These are phyloP conservation scores for Saccharomycopsis fibuligera DNA, from an alignment of 805 yeast species.

Conservation along the genomic window DNA sequence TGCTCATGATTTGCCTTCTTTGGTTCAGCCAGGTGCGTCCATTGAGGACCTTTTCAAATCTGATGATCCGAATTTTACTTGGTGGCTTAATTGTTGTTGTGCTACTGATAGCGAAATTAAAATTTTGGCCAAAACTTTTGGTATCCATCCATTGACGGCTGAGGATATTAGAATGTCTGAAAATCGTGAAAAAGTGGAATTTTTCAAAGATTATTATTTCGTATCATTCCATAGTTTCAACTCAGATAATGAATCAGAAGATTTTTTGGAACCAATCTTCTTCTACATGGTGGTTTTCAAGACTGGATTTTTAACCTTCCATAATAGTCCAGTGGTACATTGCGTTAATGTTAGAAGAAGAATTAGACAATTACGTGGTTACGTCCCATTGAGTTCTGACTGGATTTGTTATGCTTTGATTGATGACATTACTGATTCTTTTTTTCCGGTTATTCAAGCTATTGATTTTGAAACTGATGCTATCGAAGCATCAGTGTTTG, in stretches of 20 bases:
- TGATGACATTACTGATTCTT: slow-evolving; percentile 60
- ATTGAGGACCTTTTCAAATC: slow-evolving; percentile 14
- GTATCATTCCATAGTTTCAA: slow-evolving; percentile 97
- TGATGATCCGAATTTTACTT: slow-evolving; percentile 46
- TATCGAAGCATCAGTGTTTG: slow-evolving; percentile 76
- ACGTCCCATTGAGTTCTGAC: slow-evolving; percentile 53
- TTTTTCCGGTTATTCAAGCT: slow-evolving; percentile 53
- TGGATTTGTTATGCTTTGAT: slow-evolving; percentile 63
- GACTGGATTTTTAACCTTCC: slow-evolving; percentile 55
- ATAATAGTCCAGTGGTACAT: slow-evolving; percentile 51
- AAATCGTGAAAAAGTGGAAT: slow-evolving; percentile 93
- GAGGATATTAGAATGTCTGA: slow-evolving; percentile 97
- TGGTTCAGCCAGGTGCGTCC: slow-evolving; percentile 55
- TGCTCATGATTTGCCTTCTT: slow-evolving; percentile 77
- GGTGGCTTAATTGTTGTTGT: slow-evolving; percentile 94
- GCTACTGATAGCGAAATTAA: slow-evolving; percentile 96
- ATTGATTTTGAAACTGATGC: slow-evolving; percentile 60
- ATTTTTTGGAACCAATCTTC: slow-evolving; percentile 66
- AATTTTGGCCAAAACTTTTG: slow-evolving; percentile 85
- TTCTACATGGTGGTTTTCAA: slow-evolving; percentile 56
- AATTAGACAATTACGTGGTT: slow-evolving; percentile 56
- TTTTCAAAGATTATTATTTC: slow-evolving; percentile 84
- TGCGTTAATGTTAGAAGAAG: slow-evolving; percentile 57
- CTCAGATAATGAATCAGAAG: slow-evolving; percentile 73
- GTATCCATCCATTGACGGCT: slow-evolving; percentile 95